phyloP scores from a whole-genome alignment of 768 basidiomycete genomes.

The Tricholoma hemisulphureum region DNA sequence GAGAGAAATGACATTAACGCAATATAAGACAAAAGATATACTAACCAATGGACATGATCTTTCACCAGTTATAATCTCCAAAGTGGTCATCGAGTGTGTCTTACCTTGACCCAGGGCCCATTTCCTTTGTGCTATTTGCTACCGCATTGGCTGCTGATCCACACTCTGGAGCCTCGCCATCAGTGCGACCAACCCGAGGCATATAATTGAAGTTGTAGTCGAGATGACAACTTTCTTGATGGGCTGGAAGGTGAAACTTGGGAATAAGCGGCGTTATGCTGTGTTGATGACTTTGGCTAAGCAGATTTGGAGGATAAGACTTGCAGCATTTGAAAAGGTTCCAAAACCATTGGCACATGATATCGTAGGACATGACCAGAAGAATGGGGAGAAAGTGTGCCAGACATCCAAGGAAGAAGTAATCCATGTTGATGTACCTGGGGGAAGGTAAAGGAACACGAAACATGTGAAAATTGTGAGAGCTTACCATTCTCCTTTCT shows the following conservation, averaged over 20 bases:
- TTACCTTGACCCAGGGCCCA: too few species aligned
- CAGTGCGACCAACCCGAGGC: slow-evolving; percentile 12
- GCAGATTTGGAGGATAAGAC: not conserved
- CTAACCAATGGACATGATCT: not conserved
- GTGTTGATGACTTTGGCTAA: not conserved
- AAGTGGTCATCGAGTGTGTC: too few species aligned
- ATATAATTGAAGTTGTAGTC: slow-evolving; percentile 24
- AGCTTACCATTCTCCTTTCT: not conserved
- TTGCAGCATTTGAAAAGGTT: slow-evolving; percentile 16
- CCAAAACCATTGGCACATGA: slow-evolving; percentile 31
- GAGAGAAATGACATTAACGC: not conserved
- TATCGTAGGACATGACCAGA: slow-evolving; percentile 19
- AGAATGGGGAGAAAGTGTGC: not conserved
- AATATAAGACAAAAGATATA: not conserved
- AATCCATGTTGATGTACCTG: slow-evolving; percentile 24
- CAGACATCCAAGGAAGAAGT: slow-evolving; percentile 21
- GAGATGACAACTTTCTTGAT: slow-evolving; percentile 18
- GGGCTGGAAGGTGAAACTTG: slow-evolving; percentile 30
- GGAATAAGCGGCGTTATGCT: slow-evolving; percentile 14
- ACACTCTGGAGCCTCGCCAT: slow-evolving; percentile 23
- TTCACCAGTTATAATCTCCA: too few species aligned
- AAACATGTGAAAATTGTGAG: not conserved
- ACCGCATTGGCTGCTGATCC: slow-evolving; percentile 29
- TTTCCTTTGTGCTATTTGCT: too few species aligned
- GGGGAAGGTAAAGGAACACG: not conserved